A percentile compares a stretch with the other conserved stretches of the same genome.
Conservation (phyloP, 148 eudicot species). For the Chenopodium berlandieri region DNA sequence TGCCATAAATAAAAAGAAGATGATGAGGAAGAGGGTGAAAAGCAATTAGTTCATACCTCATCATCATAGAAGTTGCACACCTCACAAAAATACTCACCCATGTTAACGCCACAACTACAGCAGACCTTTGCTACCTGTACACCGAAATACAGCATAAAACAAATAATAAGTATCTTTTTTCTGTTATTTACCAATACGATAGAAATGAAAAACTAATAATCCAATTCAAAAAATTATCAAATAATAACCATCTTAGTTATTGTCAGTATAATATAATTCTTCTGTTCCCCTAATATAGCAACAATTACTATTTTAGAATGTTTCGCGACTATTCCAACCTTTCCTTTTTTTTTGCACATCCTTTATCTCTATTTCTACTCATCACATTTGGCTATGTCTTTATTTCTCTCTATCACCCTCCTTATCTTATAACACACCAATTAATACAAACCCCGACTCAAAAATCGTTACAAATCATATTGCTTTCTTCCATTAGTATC, state of each 20-base stretch:
- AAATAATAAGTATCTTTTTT: neutral
- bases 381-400: too few relatives aligned
- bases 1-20: neutral
- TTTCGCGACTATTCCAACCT: too few relatives aligned
- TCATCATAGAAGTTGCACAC: slow-evolving; percentile 85
- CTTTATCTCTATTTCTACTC: too few relatives aligned
- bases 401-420: too few relatives aligned
- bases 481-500: neutral
- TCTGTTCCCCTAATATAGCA: too few relatives aligned
- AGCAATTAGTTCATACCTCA: slow-evolving; percentile 40
- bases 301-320: too few relatives aligned
- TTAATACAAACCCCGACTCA: too few relatives aligned
- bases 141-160: neutral
- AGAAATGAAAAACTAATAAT: neutral
- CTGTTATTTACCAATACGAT: neutral
- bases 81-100: slow-evolving; percentile 81
- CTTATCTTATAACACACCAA: too few relatives aligned
- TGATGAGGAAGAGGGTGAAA: too few relatives aligned
- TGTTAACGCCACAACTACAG: slow-evolving; percentile 60
- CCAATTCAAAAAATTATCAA: neutral
- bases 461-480: too few relatives aligned
- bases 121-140: slow-evolving; percentile 65
- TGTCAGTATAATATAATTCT: neutral
- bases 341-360: too few relatives aligned
- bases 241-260: neutral